Conservation (phyloP, 768 basidiomycete species). For the Trametes cinnabarina region DNA sequence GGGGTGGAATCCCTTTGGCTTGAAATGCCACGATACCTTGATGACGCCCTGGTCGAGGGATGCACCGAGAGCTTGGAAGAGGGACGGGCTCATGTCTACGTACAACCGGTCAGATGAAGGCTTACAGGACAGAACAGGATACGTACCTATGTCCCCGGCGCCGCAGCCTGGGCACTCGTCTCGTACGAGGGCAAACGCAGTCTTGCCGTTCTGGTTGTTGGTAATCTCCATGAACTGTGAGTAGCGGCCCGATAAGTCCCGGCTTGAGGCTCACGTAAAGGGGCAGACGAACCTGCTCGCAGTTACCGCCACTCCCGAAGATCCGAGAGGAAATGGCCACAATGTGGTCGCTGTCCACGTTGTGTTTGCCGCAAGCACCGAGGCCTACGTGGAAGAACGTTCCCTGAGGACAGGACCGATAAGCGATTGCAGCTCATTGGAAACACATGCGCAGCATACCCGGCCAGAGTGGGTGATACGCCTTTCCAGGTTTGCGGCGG, state of each 20-base stretch:
- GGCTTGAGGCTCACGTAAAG: no score
- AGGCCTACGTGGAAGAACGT: constrained; percentile 60
- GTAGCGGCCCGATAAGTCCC: no score
- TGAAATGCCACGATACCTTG: constrained; percentile 56
- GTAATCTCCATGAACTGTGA: constrained; percentile 57
- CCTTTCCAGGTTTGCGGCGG: constrained; percentile 42
- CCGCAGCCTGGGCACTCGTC: constrained; percentile 61
- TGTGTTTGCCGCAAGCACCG: constrained; percentile 61
- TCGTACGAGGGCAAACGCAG: constrained; percentile 45
- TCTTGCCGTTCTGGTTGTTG: constrained; percentile 52
- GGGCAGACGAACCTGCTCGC: constrained; percentile 50
- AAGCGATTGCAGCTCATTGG: no score
- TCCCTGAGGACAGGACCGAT: constrained; percentile 39
- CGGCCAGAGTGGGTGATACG: constrained; percentile 51
- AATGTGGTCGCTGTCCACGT: constrained; percentile 49
- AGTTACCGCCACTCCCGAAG: constrained; percentile 54
- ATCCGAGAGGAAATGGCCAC: constrained; percentile 57
- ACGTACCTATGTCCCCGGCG: constrained; percentile 53
- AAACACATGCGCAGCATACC: constrained; percentile 32
- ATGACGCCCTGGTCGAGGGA: constrained; percentile 48
- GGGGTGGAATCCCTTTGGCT: constrained; percentile 33
- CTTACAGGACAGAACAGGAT: neutral
- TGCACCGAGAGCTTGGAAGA: constrained; percentile 51
- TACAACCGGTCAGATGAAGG: neutral
- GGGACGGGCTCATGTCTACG: constrained; percentile 61